Evolutionary conservation across 2,329 filamentous ascomycete species (phyloP).

Genomic region (Orbilia quercus): DNA sequence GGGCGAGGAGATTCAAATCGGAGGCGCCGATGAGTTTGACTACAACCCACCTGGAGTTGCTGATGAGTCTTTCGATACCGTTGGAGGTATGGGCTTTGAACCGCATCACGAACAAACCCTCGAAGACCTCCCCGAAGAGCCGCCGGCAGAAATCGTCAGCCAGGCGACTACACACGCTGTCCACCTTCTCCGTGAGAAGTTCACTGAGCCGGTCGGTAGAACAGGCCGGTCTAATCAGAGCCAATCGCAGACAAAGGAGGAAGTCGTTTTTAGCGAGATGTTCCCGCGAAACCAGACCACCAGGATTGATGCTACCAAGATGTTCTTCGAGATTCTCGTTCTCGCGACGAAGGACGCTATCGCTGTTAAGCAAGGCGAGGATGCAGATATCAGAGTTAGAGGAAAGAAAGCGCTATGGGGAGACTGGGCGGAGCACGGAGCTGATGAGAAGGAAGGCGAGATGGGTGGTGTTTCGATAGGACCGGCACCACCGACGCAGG

Average conservation of each 20-base stretch:
- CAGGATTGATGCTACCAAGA: slow-evolving; percentile 93
- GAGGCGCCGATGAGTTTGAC: slow-evolving; percentile 64
- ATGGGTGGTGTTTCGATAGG: slow-evolving; percentile 52
- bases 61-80: slow-evolving; percentile 47
- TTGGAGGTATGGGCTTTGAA: slow-evolving; percentile 74
- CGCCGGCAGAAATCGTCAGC: slow-evolving; percentile 40
- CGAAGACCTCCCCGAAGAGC: slow-evolving; percentile 77
- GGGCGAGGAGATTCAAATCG: slow-evolving; percentile 63
- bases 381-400: slow-evolving; percentile 76
- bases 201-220: slow-evolving; percentile 73
- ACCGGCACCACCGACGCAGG: slow-evolving; percentile 57
- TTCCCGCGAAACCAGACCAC: slow-evolving; percentile 83
- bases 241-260: slow-evolving; percentile 68
- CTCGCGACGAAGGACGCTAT: slow-evolving; percentile 97
- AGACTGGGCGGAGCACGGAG: slow-evolving; percentile 83
- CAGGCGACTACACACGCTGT: slow-evolving; percentile 95
- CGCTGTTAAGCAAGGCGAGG: slow-evolving; percentile 92
- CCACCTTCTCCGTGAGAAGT: slow-evolving; percentile 88
- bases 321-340: slow-evolving; percentile 98
- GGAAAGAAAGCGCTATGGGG: slow-evolving; percentile 98
- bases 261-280: slow-evolving; percentile 91
- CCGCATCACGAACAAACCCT: slow-evolving; percentile 77
- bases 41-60: slow-evolving; percentile 28
- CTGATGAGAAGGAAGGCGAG: slow-evolving; percentile 61
- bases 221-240: slow-evolving; percentile 68